Base-by-base conservation (phyloP, 2,329 filamentous ascomycete species). In the Aspergillus oerlinghausenensis region DNA sequence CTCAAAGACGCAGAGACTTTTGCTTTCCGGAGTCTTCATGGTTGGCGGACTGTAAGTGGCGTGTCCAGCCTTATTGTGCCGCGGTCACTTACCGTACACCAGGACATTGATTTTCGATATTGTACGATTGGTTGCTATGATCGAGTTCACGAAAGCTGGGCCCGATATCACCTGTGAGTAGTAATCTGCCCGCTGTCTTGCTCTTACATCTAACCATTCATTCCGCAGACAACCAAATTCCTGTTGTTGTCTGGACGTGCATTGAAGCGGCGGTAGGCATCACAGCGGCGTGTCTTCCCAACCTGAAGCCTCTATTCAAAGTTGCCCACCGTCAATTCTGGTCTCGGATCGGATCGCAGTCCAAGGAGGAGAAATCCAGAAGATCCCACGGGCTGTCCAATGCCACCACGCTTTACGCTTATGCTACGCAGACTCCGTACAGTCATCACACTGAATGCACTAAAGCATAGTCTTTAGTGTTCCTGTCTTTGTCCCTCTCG, bases 101-200 rank as follows among this genome's bases (percentile, higher is more conserved):
- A 70, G 67, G 40, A 68, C 66, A 2, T 35, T 69, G 9, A 52
- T 65, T 6, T 70, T 70, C 49, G 63, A 67, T 28, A 64, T 67
- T 9, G 55, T 69, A 14, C 65, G 68, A 14, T 51, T 70, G n/a
- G 54, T 63, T 9, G 65, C 63, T 7, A 65, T 70, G 62, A 66
- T 70, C 7, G 11, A 57, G 8, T 43, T 70, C 2, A 58, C 65
- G 4, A 49, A 63, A 3, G 48, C 56, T 3, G 67, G 67, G 0
- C 60, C 65, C 9, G 68, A 70, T 43, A 65, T 70, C 10, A 70
- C 68, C 9, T 70, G 68, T 70, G 52, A 59, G 67, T 62, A 21
- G 26, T 26, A 25, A 38, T 19, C 14, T 21, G 4, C n/a, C 9
- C 29, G 8, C n/a, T n/a, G 32, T 40, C 29, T 6, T 6, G 10